Evolutionary conservation across 805 yeast genomes (phyloP).

Genomic region (Ogataea polymorpha): DNA sequence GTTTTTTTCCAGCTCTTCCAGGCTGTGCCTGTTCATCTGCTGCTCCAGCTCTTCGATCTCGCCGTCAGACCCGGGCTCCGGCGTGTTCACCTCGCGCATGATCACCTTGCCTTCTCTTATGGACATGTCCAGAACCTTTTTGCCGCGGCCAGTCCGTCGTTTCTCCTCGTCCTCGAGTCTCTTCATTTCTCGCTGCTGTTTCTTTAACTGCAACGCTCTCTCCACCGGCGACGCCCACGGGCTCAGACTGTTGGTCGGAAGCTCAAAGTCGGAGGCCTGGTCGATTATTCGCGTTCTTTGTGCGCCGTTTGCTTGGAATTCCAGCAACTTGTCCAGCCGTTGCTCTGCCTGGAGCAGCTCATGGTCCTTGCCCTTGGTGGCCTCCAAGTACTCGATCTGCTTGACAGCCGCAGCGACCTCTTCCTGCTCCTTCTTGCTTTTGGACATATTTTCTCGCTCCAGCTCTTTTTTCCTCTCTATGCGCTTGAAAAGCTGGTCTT

Average conservation of each 20-base stretch:
- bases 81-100: conserved; percentile 45
- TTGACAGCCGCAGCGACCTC: conserved; percentile 40
- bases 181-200: conserved; percentile 74
- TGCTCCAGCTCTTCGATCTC: conserved; percentile 34
- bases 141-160: conserved; percentile 69
- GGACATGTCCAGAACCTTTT: conserved; percentile 70
- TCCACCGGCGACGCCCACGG: conserved; percentile 88
- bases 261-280: conserved; percentile 83
- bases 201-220: conserved; percentile 80
- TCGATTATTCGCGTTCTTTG: conserved; percentile 92
- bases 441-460: conserved; percentile 33
- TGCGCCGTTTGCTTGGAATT: conserved; percentile 81
- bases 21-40: conserved; percentile 36
- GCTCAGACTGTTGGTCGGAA: conserved; percentile 48
- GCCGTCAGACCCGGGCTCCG: conserved; percentile 31
- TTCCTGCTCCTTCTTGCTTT: conserved; percentile 36
- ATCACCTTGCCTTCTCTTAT: conserved; percentile 78
- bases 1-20: conserved; percentile 30
- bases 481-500: conserved; percentile 58
- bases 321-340: conserved; percentile 66
- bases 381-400: conserved; percentile 43
- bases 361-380: conserved; percentile 43
- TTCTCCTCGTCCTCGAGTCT: conserved; percentile 57
- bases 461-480: conserved; percentile 49
- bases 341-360: conserved; percentile 69